phyloP scores from a whole-genome alignment of 495 filamentous ascomycete species.

The Neurospora sp. region DNA sequence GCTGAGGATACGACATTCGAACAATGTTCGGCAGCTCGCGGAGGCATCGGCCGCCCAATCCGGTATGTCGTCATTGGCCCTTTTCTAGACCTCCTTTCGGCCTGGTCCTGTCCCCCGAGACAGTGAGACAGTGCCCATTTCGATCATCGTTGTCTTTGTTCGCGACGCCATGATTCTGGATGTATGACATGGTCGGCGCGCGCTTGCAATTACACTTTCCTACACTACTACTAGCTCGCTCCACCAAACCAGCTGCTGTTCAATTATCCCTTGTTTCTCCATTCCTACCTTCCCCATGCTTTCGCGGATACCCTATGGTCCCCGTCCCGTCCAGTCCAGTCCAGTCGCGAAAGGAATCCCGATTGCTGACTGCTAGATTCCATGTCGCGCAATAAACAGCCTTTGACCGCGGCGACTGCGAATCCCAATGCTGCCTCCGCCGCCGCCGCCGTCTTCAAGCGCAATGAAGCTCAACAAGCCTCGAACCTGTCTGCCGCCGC shows the following conservation, averaged over 20 bases:
- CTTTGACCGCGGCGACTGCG: constrained; percentile 48
- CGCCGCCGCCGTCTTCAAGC: constrained; percentile 70
- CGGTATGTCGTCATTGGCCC: constrained; percentile 33
- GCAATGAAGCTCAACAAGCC: constrained; percentile 30
- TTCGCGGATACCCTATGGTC: background rate
- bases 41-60: constrained; percentile 32
- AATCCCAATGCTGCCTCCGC: constrained; percentile 64
- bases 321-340: background rate
- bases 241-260: background rate
- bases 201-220: background rate
- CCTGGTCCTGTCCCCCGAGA: background rate
- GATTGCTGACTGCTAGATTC: constrained; percentile 8
- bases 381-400: constrained; percentile 27
- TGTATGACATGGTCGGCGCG: background rate
- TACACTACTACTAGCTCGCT: background rate
- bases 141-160: background rate
- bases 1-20: constrained; percentile 8
- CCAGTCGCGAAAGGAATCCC: constrained; percentile 2
- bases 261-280: constrained; percentile 1
- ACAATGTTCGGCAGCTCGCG: constrained; percentile 35
- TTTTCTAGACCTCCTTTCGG: background rate
- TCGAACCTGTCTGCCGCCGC: constrained; percentile 68
- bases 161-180: background rate
- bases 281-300: background rate
- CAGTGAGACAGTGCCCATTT: background rate